Base-by-base conservation (phyloP, 2,329 filamentous ascomycete genomes). In the Tolypocladium pustulatum region DNA sequence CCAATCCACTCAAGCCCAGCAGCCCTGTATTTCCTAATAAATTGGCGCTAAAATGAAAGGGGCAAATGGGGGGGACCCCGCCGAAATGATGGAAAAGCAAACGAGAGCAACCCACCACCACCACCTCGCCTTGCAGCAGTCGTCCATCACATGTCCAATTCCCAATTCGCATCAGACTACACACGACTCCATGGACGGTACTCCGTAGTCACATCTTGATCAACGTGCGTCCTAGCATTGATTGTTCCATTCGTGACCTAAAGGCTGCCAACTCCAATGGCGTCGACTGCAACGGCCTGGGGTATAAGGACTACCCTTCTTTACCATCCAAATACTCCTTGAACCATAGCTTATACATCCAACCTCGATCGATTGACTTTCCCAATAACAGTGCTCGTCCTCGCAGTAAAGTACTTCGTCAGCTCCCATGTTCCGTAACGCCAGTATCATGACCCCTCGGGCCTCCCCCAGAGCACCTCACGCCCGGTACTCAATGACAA, bases 401-500 rank as follows among this genome's bases (percentile, higher is more conserved):
- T 43, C 27, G 22, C 43, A 46, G 4, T 27, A 22, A 30, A 15
- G n/a, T n/a, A 49, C 22, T 3, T 7, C 43, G 1, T 15, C 27
- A n/a, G n/a, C 2, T 17, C 25, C 12, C 43, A 8, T 25, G 41
- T 46, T 1, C 25, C 12, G 1, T 40, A 46, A 56, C 38, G 36
- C 38, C 37, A 56, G 27, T 17, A 20, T 13, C 54, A 27, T 32
- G 25, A 17, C 30, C n/a, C 15, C 46, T 12, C 12, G 12, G 12
- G 22, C 36, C 6, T 8, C 38, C 20, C 38, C 1, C 32, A 4
- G 9, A 34, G 32, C 22, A 22, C 40, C 54, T 65, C 61, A 76
- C 22, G 68, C 66, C 51, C 84, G 77, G 65, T 89, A 88, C 67
- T 93, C 89, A 56, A 93, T 80, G 10, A 93, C 89, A 68, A 89